A percentile compares a stretch with the other conserved stretches of the same genome.
These are phyloP conservation scores for Saccharomyces pastorianus DNA, from an alignment of 1,139 yeast species.

Conservation along the genomic window DNA sequence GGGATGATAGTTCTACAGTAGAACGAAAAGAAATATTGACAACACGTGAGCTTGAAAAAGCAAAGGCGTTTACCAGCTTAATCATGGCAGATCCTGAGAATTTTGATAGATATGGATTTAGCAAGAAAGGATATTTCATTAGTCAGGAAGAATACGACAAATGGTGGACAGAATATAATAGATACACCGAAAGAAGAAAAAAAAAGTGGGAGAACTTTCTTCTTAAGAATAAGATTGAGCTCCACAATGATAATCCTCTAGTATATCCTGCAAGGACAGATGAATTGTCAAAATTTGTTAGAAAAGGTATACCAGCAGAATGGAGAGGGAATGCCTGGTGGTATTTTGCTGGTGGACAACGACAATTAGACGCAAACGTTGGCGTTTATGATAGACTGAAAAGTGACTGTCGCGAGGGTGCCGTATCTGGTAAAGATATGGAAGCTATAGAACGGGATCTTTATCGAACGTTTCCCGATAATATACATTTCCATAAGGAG, in stretches of 20 bases:
- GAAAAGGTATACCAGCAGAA: conserved; percentile 91
- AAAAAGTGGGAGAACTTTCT: conserved; percentile 65
- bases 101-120: conserved; percentile 77
- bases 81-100: conserved; percentile 36
- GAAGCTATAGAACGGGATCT: conserved; percentile 91
- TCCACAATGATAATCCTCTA: conserved; percentile 32
- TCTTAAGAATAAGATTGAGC: conserved; percentile 53
- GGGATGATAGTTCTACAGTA: not conserved
- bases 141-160: conserved; percentile 48
- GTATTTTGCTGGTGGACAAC: conserved; percentile 80
- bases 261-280: conserved; percentile 80
- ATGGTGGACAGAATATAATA: conserved; percentile 63
- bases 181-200: conserved; percentile 50
- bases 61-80: not conserved
- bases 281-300: conserved; percentile 67
- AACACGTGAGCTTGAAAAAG: not conserved
- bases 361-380: conserved; percentile 53
- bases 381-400: conserved; percentile 56
- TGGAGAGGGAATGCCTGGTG: conserved; percentile 98
- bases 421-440: conserved; percentile 47
- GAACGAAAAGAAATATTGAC: not conserved
- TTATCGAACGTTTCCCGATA: conserved; percentile 91
- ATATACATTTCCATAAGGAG: conserved; percentile 54
- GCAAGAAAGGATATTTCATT: conserved; percentile 49
- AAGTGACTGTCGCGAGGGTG: conserved; percentile 19